phyloP scores from a whole-genome alignment of 768 basidiomycete genomes.

The Leccinellum rugosiceps region DNA sequence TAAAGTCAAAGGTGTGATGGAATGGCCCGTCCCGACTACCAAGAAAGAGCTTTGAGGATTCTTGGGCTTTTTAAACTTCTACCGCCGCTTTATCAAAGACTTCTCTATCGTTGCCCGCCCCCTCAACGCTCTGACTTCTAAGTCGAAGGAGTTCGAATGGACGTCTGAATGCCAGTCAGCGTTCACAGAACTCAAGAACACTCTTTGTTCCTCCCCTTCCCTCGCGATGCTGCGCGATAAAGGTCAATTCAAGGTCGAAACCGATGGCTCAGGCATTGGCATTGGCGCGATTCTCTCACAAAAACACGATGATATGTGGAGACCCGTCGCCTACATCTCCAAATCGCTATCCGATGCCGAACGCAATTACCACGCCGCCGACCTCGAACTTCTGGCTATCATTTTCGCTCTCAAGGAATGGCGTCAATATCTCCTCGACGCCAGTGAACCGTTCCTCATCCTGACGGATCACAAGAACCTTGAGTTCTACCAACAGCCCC shows the following conservation, averaged over 20 bases:
- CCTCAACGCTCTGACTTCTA: too few relatives aligned
- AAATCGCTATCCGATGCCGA: neutral
- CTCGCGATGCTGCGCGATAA: neutral
- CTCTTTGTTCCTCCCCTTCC: neutral
- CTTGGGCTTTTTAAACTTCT: too few relatives aligned
- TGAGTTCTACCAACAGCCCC: slow-evolving; percentile 31
- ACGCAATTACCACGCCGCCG: neutral
- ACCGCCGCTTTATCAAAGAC: too few relatives aligned
- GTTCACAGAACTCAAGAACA: neutral
- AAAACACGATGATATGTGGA: neutral
- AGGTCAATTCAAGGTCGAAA: neutral
- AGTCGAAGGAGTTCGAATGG: neutral
- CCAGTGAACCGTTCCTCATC: slow-evolving; percentile 14
- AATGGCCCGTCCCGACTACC: too few relatives aligned
- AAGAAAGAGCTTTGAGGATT: too few relatives aligned
- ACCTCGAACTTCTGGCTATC: neutral
- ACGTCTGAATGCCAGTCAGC: too few relatives aligned
- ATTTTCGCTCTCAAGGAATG: neutral
- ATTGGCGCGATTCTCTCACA: neutral
- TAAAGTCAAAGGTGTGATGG: neutral
- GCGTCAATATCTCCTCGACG: neutral
- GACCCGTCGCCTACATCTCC: neutral
- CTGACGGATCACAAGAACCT: slow-evolving; percentile 40
- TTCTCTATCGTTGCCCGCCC: too few relatives aligned
- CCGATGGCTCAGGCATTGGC: neutral